Evolutionary conservation across 2,329 filamentous ascomycete species (phyloP).

Genomic region (Byssothecium circinans): DNA sequence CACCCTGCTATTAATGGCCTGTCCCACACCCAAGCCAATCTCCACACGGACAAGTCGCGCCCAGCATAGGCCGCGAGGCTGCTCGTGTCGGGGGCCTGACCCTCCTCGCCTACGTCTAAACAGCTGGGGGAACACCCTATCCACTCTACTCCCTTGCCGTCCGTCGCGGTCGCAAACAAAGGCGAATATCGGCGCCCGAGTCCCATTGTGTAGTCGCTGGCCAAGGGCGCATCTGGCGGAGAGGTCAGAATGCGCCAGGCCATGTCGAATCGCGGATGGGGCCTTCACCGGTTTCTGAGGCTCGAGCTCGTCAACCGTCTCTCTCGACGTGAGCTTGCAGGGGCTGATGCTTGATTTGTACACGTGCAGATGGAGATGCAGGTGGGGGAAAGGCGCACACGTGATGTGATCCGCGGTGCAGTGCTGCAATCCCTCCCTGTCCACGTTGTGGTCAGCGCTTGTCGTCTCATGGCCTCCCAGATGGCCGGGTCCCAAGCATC

Average conservation of each 20-base stretch:
- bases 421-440: slow-evolving; percentile 14
- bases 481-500: slow-evolving; percentile 5
- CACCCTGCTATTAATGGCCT: slow-evolving; percentile 25
- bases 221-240: no score
- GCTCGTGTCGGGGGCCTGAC: slow-evolving; percentile 33
- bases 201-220: no score
- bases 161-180: no score
- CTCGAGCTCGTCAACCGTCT: slow-evolving; percentile 17
- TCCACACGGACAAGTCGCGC: slow-evolving; percentile 34
- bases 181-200: no score
- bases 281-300: slow-evolving; percentile 21
- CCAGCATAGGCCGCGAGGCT: slow-evolving; percentile 25
- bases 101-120: slow-evolving; percentile 15
- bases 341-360: no score
- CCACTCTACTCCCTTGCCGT: neutral
- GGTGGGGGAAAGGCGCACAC: slow-evolving; percentile 7
- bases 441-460: slow-evolving; percentile 13
- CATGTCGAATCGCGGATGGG: no score
- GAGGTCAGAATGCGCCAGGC: no score
- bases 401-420: slow-evolving; percentile 12
- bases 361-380: no score
- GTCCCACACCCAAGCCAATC: slow-evolving; percentile 33
- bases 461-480: no score
- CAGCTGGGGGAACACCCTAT: slow-evolving; percentile 29
- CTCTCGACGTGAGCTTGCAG: slow-evolving; percentile 15